Evolutionary conservation across 768 basidiomycete species (phyloP).

Genomic region (Cubamyces sp.): DNA sequence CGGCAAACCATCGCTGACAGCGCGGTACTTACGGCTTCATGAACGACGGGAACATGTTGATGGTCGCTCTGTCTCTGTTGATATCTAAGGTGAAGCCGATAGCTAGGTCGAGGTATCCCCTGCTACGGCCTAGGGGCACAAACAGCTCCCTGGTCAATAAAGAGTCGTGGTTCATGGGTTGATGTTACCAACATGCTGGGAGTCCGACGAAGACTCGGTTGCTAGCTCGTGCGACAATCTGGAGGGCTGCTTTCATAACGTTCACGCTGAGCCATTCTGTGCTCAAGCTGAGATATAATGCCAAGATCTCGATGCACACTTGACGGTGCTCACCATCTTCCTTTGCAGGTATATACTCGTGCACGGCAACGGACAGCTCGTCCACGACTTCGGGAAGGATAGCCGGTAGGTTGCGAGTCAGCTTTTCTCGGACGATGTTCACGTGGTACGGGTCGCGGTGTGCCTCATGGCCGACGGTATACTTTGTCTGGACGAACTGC

Average conservation of each 20-base stretch:
- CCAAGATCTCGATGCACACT: no score
- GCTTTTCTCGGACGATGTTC: slow-evolving; percentile 29
- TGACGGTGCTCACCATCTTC: slow-evolving; percentile 22
- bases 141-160: no score
- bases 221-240: slow-evolving; percentile 44
- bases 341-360: slow-evolving; percentile 36
- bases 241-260: slow-evolving; percentile 32
- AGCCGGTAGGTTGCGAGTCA: slow-evolving; percentile 32
- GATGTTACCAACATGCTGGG: slow-evolving; percentile 42
- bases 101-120: neutral
- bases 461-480: slow-evolving; percentile 38
- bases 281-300: neutral
- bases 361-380: slow-evolving; percentile 31
- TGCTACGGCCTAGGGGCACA: neutral
- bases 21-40: slow-evolving; percentile 36
- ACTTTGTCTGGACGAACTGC: slow-evolving; percentile 3
- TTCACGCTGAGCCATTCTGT: slow-evolving; percentile 44
- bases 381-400: slow-evolving; percentile 32
- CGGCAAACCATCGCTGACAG: no score
- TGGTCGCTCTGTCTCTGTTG: slow-evolving; percentile 27
- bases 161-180: neutral
- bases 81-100: slow-evolving; percentile 39
- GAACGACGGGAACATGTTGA: slow-evolving; percentile 38
- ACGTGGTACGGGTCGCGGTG: slow-evolving; percentile 28
- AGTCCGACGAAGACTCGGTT: slow-evolving; percentile 56